Evolutionary conservation across 768 basidiomycete genomes (phyloP).

Genomic region (Amanita muscaria): DNA sequence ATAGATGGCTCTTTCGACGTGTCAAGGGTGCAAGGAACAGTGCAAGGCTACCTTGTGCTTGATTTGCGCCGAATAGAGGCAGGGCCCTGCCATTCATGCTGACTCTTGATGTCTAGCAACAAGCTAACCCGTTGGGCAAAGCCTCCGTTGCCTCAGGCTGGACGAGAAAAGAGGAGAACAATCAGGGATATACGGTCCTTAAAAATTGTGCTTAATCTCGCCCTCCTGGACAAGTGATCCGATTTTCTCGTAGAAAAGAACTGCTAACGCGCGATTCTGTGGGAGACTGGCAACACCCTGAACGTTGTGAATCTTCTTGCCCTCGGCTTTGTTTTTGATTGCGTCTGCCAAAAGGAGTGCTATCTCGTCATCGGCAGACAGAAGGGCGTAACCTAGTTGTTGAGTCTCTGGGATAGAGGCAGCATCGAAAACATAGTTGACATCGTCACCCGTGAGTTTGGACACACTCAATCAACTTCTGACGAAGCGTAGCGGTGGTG

Average conservation of each 20-base stretch:
- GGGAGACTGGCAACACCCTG: slow-evolving; percentile 5
- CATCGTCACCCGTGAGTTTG: slow-evolving; percentile 12
- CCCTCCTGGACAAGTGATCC: slow-evolving; percentile 14
- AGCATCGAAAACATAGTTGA: slow-evolving; percentile 22
- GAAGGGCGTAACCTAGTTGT: slow-evolving; percentile 21
- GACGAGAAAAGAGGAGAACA: no score
- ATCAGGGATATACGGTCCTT: background rate
- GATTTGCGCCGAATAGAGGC: no score
- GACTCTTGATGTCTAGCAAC: slow-evolving; percentile 34
- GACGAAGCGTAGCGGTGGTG: slow-evolving; percentile 16
- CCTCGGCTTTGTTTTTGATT: slow-evolving; percentile 9
- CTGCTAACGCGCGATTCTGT: slow-evolving; percentile 7
- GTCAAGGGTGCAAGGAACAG: no score
- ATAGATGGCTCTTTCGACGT: no score
- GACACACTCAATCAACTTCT: slow-evolving; percentile 1
- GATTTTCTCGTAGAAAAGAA: background rate
- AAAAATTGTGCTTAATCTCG: slow-evolving; percentile 8
- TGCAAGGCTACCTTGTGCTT: no score
- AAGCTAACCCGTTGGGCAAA: slow-evolving; percentile 35
- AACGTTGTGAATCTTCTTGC: slow-evolving; percentile 8
- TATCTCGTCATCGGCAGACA: slow-evolving; percentile 23
- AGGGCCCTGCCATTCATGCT: background rate
- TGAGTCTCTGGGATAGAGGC: slow-evolving; percentile 31
- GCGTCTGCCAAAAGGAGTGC: slow-evolving; percentile 18
- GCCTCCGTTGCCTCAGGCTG: slow-evolving; percentile 38